A percentile compares a stretch with the other conserved stretches of the same genome.
Conservation (phyloP, 306 rosid species). For the Malus asiatica region DNA sequence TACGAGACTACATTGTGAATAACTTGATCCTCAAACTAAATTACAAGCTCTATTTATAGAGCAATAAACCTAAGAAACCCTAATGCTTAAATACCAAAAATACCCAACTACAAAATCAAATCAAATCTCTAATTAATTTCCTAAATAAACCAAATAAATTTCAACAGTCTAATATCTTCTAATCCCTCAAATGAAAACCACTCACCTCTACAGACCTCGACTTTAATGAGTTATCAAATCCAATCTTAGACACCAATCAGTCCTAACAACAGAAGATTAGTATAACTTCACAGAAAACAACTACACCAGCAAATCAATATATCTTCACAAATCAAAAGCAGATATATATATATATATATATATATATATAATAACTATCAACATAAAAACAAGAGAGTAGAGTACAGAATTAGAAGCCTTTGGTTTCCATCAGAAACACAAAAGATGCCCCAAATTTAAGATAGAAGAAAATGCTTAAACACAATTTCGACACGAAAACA, state of each 20-base stretch:
- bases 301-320: not conserved
- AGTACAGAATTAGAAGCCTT: not conserved
- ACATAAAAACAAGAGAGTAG: not conserved
- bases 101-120: too few relatives aligned
- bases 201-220: too few relatives aligned
- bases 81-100: too few relatives aligned
- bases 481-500: not conserved
- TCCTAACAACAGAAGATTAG: not conserved
- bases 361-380: not conserved
- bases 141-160: too few relatives aligned
- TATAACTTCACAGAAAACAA: not conserved
- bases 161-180: too few relatives aligned
- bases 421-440: slow-evolving; percentile 3
- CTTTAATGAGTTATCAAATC: not conserved
- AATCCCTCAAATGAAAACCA: not conserved
- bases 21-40: too few relatives aligned
- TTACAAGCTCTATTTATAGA: too few relatives aligned
- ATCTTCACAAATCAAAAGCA: too few relatives aligned
- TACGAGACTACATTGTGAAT: too few relatives aligned
- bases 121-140: too few relatives aligned
- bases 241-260: not conserved
- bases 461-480: not conserved
- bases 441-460: not conserved
- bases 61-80: too few relatives aligned
- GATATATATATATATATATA: too few relatives aligned